Percentiles rank a stretch among this genome's conserved stretches.
These are phyloP conservation scores for Chlamydomonas applanata DNA, from an alignment of 139 green algal species.

Conservation along the genomic window DNA sequence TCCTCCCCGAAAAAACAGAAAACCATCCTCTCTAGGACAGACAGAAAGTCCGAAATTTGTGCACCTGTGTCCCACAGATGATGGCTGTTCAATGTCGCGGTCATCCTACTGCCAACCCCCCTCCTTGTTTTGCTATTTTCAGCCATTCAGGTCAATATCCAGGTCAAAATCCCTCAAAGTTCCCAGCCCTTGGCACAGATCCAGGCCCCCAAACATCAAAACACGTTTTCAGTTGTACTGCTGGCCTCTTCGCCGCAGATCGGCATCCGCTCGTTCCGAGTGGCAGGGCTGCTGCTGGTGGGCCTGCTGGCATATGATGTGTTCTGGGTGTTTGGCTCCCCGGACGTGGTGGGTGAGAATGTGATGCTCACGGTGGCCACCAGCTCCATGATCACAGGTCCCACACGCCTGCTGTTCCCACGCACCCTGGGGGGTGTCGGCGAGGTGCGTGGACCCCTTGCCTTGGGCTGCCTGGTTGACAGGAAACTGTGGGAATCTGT, in stretches of 20 bases:
- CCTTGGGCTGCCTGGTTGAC: too few species aligned
- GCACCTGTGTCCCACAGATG: neutral
- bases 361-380: slow-evolving; percentile 86
- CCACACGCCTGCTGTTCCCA: slow-evolving; percentile 85
- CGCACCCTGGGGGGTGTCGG: slow-evolving; percentile 34
- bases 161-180: too few species aligned
- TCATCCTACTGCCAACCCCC: slow-evolving; percentile 43
- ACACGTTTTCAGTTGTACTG: neutral
- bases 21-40: too few species aligned
- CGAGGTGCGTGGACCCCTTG: slow-evolving; percentile 3
- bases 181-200: too few species aligned
- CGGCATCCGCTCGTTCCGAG: slow-evolving; percentile 72
- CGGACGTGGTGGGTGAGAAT: slow-evolving; percentile 68
- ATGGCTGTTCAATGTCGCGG: slow-evolving; percentile 44
- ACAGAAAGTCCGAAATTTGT: too few species aligned
- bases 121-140: neutral
- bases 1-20: too few species aligned
- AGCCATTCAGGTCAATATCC: neutral
- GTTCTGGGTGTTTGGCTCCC: slow-evolving; percentile 55
- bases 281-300: slow-evolving; percentile 67
- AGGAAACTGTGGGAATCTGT: too few species aligned
- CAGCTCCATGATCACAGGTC: slow-evolving; percentile 60
- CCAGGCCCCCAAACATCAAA: neutral
- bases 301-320: slow-evolving; percentile 93
- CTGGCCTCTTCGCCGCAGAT: slow-evolving; percentile 23